phyloP scores from a whole-genome alignment of 805 yeast species.

The Pichia cabralensis region DNA sequence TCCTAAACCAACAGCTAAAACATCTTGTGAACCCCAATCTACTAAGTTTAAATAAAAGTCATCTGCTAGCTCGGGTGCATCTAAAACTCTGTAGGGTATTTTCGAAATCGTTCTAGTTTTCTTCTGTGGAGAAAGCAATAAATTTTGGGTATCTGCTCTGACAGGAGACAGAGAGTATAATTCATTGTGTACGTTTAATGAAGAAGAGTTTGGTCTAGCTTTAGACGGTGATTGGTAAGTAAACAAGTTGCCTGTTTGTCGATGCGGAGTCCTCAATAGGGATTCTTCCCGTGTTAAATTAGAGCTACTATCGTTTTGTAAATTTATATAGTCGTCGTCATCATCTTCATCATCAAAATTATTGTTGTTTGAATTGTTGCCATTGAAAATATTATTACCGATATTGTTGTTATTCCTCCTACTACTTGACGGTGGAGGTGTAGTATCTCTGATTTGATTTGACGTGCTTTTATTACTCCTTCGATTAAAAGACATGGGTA shows the following conservation, averaged over 20 bases:
- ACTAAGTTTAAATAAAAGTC: slow-evolving; percentile 87
- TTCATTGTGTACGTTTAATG: slow-evolving; percentile 56
- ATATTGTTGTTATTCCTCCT: background rate
- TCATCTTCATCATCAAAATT: slow-evolving; percentile 2
- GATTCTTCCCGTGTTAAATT: slow-evolving; percentile 12
- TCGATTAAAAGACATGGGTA: slow-evolving; percentile 33
- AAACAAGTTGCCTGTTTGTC: slow-evolving; percentile 46
- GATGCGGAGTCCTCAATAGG: slow-evolving; percentile 22
- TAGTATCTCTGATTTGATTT: slow-evolving; percentile 12
- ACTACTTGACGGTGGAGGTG: slow-evolving; percentile 12
- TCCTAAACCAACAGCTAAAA: slow-evolving; percentile 84
- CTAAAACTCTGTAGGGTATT: slow-evolving; percentile 86
- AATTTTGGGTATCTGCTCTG: slow-evolving; percentile 73
- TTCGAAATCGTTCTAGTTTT: slow-evolving; percentile 69
- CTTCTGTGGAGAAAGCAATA: slow-evolving; percentile 74
- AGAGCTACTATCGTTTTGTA: too few relatives aligned
- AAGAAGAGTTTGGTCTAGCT: slow-evolving; percentile 49
- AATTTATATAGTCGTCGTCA: background rate
- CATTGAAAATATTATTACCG: background rate
- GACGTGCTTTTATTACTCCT: slow-evolving; percentile 1
- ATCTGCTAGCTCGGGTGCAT: slow-evolving; percentile 92
- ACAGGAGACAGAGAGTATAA: slow-evolving; percentile 79
- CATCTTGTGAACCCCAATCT: slow-evolving; percentile 91
- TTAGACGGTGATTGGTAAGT: slow-evolving; percentile 68
- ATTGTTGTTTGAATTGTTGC: background rate